Evolutionary conservation across 352 stramenopile species (phyloP).

Genomic region (Phytopythium litorale): DNA sequence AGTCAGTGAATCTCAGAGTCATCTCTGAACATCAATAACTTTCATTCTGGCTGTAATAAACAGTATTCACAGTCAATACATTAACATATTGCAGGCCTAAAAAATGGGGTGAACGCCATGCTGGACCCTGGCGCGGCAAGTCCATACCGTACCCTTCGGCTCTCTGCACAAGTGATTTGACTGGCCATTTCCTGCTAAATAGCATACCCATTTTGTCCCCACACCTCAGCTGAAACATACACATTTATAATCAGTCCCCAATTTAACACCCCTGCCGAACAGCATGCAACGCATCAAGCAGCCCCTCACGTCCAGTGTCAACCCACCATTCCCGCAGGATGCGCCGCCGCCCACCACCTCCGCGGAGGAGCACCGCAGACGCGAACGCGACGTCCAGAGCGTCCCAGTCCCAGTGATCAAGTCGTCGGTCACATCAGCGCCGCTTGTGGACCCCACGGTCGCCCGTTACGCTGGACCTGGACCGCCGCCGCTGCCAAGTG

Average conservation of each 20-base stretch:
- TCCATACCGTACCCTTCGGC: neutral
- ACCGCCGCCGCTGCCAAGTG: neutral
- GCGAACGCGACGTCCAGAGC: neutral
- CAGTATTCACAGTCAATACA: too few species aligned
- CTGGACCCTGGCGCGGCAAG: neutral
- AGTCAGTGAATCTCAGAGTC: too few species aligned
- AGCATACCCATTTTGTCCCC: neutral
- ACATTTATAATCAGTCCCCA: neutral
- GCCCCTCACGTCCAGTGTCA: neutral
- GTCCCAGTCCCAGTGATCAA: too few species aligned
- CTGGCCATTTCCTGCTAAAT: neutral
- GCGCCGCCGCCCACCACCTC: too few species aligned
- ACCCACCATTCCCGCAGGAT: neutral
- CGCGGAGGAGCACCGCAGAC: neutral
- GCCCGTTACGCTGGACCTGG: neutral
- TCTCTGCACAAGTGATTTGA: neutral
- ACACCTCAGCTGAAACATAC: neutral
- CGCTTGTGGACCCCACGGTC: too few species aligned
- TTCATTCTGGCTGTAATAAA: too few species aligned
- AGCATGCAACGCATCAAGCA: neutral
- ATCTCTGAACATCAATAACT: too few species aligned
- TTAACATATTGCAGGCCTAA: too few species aligned
- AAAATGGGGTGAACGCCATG: neutral
- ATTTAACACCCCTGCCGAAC: too few species aligned
- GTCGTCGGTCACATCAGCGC: neutral